A percentile compares a stretch with the other conserved stretches of the same genome.
Evolutionary conservation across 2,329 filamentous ascomycete species (phyloP).

Genomic region (Monilinia vaccinii-corymbosi): DNA sequence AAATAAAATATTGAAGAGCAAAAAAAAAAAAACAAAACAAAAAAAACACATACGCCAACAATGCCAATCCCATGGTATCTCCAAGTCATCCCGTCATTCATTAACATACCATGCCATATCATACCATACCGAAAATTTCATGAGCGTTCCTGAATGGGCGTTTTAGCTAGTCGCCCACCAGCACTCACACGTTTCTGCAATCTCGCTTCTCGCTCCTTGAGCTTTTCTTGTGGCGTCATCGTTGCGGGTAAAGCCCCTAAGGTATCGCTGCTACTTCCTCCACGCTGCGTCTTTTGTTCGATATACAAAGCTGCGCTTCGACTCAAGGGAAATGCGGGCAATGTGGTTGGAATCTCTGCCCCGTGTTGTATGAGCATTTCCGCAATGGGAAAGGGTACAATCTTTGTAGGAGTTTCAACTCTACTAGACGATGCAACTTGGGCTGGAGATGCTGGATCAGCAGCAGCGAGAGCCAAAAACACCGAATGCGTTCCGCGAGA

Average conservation of each 20-base stretch:
- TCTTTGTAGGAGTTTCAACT: constrained; percentile 34
- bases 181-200: constrained; percentile 74
- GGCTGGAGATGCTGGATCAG: constrained; percentile 75
- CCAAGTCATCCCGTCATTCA: constrained; percentile 24
- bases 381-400: constrained; percentile 73
- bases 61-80: constrained; percentile 29
- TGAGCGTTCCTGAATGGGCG: constrained; percentile 27
- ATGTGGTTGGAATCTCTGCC: constrained; percentile 67
- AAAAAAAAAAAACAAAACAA: too few relatives aligned
- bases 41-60: constrained; percentile 23
- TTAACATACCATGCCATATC: constrained; percentile 13
- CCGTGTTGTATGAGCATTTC: constrained; percentile 92
- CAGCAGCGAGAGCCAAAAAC: constrained; percentile 84
- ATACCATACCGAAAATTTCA: constrained; percentile 2
- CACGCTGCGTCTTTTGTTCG: constrained; percentile 59
- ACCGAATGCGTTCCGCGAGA: constrained; percentile 82
- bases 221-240: constrained; percentile 40
- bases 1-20: constrained; percentile 4
- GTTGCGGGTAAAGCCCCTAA: constrained; percentile 49
- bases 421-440: constrained; percentile 37
- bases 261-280: constrained; percentile 41
- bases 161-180: constrained; percentile 56
- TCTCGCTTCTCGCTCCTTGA: constrained; percentile 56
- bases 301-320: constrained; percentile 73
- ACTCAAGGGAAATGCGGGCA: constrained; percentile 78